Conservation (phyloP, 2,329 filamentous ascomycete genomes). For the Pseudogymnoascus sp. region DNA sequence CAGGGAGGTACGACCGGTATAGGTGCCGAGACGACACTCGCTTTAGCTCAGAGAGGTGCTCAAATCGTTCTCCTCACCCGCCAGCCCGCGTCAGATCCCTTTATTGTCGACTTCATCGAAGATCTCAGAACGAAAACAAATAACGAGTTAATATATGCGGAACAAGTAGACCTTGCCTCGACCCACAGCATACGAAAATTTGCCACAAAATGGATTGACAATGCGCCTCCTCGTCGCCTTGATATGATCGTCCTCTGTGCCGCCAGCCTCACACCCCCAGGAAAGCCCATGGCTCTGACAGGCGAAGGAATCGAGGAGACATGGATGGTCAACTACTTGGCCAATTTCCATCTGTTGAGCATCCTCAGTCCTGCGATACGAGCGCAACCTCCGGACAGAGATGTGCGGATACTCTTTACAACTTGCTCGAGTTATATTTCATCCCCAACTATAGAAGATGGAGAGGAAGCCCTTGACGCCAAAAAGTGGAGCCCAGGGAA, state of each 20-base stretch:
- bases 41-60: conserved; percentile 73
- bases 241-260: conserved; percentile 90
- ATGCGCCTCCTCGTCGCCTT: conserved; percentile 76
- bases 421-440: conserved; percentile 86
- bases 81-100: conserved; percentile 72
- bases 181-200: conserved; percentile 89
- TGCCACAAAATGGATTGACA: conserved; percentile 97
- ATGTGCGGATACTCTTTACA: conserved; percentile 79
- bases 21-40: conserved; percentile 66
- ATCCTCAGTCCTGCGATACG: conserved; percentile 86
- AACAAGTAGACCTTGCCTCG: conserved; percentile 83
- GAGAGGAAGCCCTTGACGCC: conserved; percentile 34
- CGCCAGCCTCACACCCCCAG: conserved; percentile 65
- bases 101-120: conserved; percentile 86
- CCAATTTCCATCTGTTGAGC: conserved; percentile 89
- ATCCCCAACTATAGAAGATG: conserved; percentile 57
- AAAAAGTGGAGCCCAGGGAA: conserved; percentile 48
- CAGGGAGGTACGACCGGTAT: conserved; percentile 88
- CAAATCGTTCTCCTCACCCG: conserved; percentile 88
- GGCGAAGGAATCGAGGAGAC: conserved; percentile 77
- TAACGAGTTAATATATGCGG: conserved; percentile 88
- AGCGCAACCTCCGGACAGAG: conserved; percentile 86
- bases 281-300: conserved; percentile 53
- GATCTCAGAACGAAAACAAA: conserved; percentile 69
- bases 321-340: conserved; percentile 92